Percentiles rank a stretch among this genome's conserved stretches.
phyloP scores from a whole-genome alignment of 1,284 basidiomycete species.

The Spongiforma sp. region DNA sequence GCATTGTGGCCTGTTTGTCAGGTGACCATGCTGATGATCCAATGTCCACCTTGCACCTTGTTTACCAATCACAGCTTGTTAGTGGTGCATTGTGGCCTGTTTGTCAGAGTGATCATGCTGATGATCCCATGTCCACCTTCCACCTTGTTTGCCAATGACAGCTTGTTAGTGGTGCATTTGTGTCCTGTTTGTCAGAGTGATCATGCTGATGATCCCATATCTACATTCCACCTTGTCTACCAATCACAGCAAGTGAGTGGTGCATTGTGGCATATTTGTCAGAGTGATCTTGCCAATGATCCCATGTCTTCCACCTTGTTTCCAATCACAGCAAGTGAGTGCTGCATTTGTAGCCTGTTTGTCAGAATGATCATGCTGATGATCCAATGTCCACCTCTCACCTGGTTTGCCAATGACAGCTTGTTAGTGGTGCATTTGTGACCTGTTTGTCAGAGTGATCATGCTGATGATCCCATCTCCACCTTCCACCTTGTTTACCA shows the following conservation, averaged over 20 bases:
- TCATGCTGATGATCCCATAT: neutral
- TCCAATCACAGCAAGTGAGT: neutral
- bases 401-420: too few species aligned
- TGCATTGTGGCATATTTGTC: neutral
- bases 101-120: too few species aligned
- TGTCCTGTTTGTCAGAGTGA: too few species aligned
- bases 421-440: too few species aligned
- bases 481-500: neutral
- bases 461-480: neutral
- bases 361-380: neutral
- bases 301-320: neutral
- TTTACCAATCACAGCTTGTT: too few species aligned
- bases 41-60: too few species aligned
- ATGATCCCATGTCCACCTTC: too few species aligned
- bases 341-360: neutral
- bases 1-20: too few species aligned
- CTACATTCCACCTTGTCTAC: neutral
- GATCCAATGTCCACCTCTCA: neutral
- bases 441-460: neutral
- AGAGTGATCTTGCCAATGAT: neutral
- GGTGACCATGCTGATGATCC: too few species aligned
- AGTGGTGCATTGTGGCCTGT: too few species aligned
- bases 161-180: too few species aligned
- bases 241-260: neutral
- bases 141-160: too few species aligned